Percentiles rank a stretch among this genome's conserved stretches.
phyloP scores from a whole-genome alignment of 331 rosid species.

The Dryas integrifolia region DNA sequence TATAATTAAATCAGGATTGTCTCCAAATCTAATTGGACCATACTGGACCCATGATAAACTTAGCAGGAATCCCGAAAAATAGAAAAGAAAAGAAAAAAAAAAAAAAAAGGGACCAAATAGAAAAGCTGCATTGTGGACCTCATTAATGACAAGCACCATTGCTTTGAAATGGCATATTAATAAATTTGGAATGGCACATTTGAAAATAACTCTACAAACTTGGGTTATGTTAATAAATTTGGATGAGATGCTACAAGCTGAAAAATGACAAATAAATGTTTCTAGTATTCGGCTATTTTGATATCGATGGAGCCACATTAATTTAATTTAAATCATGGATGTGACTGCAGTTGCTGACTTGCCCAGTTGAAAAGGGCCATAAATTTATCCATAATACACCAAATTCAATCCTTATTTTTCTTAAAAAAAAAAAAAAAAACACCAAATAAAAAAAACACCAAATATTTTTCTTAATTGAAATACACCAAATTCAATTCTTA shows the following conservation, averaged over 20 bases:
- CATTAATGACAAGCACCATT: neutral
- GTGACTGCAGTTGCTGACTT: neutral
- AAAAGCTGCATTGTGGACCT: no score
- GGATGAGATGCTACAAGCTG: neutral
- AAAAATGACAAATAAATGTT: constrained; percentile 12
- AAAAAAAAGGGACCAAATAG: neutral
- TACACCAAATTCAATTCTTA: no score
- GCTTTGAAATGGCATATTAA: no score
- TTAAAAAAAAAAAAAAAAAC: no score
- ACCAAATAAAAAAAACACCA: no score
- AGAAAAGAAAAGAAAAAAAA: neutral
- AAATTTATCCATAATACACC: no score
- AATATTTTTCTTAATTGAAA: no score
- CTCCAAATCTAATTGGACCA: neutral
- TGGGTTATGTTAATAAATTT: neutral
- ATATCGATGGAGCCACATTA: neutral
- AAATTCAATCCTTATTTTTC: no score
- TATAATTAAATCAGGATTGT: neutral
- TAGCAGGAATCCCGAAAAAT: neutral
- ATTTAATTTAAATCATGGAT: constrained; percentile 13
- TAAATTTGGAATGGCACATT: neutral
- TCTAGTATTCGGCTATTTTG: constrained; percentile 9
- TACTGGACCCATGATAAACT: neutral
- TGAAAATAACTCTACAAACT: neutral
- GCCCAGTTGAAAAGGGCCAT: no score